A percentile compares a stretch with the other conserved stretches of the same genome.
These are phyloP conservation scores for Phytophthora palmivora DNA, from an alignment of 352 stramenopile genomes.

Conservation along the genomic window DNA sequence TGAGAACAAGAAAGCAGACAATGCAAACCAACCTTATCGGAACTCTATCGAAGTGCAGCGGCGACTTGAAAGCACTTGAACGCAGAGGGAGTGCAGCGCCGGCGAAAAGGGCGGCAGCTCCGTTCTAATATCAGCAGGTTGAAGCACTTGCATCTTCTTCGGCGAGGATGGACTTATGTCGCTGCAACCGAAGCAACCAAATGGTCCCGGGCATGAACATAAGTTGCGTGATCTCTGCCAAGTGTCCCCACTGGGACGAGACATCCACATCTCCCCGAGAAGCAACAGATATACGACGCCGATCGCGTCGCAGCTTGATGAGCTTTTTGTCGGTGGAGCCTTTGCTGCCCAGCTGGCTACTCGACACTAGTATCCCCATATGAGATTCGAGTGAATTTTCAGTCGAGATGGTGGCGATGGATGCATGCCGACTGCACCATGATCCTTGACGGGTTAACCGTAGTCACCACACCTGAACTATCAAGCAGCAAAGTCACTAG, in stretches of 20 bases:
- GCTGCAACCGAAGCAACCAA: slow-evolving; percentile 5
- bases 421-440: background rate
- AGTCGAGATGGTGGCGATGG: slow-evolving; percentile 17
- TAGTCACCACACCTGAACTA: background rate
- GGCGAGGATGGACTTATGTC: slow-evolving; percentile 23
- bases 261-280: slow-evolving; percentile 20
- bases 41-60: too few species aligned
- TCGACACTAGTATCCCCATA: slow-evolving; percentile 19
- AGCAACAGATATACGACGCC: slow-evolving; percentile 29
- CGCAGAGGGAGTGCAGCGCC: slow-evolving; percentile 14
- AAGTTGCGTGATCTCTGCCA: slow-evolving; percentile 23
- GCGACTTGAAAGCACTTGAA: too few species aligned
- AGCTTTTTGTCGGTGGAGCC: slow-evolving; percentile 15
- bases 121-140: slow-evolving; percentile 30
- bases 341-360: slow-evolving; percentile 25
- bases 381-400: slow-evolving; percentile 34
- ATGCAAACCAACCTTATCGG: background rate
- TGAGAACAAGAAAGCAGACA: background rate
- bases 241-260: slow-evolving; percentile 7
- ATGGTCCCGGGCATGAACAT: too few species aligned
- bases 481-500: background rate
- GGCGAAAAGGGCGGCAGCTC: slow-evolving; percentile 1
- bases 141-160: slow-evolving; percentile 19
- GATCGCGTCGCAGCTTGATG: too few species aligned
- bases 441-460: too few species aligned